Percentiles rank a stretch among this genome's conserved stretches.
These are phyloP conservation scores for Protomyces inouyei DNA, from an alignment of 1,139 yeast species.

Conservation along the genomic window DNA sequence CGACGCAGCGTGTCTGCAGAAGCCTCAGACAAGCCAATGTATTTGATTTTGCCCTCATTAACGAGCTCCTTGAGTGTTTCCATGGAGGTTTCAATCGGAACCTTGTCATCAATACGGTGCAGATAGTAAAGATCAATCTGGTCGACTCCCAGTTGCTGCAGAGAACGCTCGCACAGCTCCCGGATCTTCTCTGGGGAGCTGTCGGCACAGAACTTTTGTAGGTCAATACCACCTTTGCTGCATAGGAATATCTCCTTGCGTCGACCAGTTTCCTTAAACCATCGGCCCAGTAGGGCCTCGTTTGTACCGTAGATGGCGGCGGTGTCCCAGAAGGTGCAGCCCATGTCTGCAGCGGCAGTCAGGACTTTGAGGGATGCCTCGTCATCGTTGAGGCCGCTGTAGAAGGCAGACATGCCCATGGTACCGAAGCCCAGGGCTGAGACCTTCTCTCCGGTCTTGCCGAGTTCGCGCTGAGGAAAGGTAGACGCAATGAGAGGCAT, in stretches of 20 bases:
- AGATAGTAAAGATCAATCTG: constrained; percentile 31
- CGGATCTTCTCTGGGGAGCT: constrained; percentile 16
- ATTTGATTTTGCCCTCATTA: constrained; percentile 32
- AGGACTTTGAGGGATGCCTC: constrained; percentile 15
- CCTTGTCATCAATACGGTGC: constrained; percentile 31
- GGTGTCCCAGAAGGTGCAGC: constrained; percentile 31
- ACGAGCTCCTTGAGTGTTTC: constrained; percentile 31
- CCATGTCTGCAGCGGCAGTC: constrained; percentile 24
- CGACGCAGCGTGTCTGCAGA: constrained; percentile 33
- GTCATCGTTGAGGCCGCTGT: constrained; percentile 9
- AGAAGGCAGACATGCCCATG: constrained; percentile 27
- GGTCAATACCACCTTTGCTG: constrained; percentile 30
- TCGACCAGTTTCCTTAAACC: constrained; percentile 32
- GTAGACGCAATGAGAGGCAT: background rate
- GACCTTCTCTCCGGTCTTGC: constrained; percentile 8
- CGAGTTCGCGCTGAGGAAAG: constrained; percentile 5
- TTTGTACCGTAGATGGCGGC: constrained; percentile 31
- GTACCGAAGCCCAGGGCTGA: constrained; percentile 27
- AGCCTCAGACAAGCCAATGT: constrained; percentile 33
- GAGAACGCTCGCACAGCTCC: constrained; percentile 29
- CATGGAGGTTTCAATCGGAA: constrained; percentile 32
- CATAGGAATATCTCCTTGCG: constrained; percentile 32
- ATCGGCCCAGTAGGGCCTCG: constrained; percentile 33
- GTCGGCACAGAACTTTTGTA: constrained; percentile 1
- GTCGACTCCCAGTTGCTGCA: constrained; percentile 30